These are phyloP conservation scores for Capsicum baccatum DNA, from an alignment of 257 asterid genomes.

Conservation along the genomic window DNA sequence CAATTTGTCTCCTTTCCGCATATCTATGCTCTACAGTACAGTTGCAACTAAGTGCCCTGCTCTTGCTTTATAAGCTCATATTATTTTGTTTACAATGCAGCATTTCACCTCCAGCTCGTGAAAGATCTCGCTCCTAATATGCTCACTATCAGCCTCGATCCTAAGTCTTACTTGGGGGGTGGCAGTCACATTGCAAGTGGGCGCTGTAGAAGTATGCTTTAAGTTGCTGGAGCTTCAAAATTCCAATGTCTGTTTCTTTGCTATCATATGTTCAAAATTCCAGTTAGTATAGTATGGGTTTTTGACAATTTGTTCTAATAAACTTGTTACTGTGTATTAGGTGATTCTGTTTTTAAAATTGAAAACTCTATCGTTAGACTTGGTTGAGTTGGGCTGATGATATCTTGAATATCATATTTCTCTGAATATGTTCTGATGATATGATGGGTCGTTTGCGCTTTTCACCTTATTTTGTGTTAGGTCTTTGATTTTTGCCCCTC, in stretches of 20 bases:
- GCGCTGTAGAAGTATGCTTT: slow-evolving; percentile 4
- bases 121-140: slow-evolving; percentile 47
- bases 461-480: background rate
- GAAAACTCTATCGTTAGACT: background rate
- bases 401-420: background rate
- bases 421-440: background rate
- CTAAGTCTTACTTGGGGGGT: background rate
- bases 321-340: slow-evolving; percentile 1
- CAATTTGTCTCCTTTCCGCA: background rate
- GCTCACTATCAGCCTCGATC: background rate
- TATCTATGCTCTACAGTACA: background rate
- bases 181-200: background rate
- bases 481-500: background rate
- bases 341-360: slow-evolving; percentile 3
- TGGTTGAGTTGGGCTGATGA: background rate
- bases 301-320: slow-evolving; percentile 8
- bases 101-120: slow-evolving; percentile 51
- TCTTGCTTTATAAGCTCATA: background rate
- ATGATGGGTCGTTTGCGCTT: background rate
- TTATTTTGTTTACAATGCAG: slow-evolving; percentile 48
- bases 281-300: slow-evolving; percentile 14
- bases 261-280: background rate
- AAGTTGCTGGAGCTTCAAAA: slow-evolving; percentile 11
- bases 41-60: background rate
- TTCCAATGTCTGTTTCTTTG: background rate